Percentiles rank a stretch among this genome's conserved stretches.
phyloP scores from a whole-genome alignment of 192 early-diverging fungal genomes.

The Coemansia sp. region DNA sequence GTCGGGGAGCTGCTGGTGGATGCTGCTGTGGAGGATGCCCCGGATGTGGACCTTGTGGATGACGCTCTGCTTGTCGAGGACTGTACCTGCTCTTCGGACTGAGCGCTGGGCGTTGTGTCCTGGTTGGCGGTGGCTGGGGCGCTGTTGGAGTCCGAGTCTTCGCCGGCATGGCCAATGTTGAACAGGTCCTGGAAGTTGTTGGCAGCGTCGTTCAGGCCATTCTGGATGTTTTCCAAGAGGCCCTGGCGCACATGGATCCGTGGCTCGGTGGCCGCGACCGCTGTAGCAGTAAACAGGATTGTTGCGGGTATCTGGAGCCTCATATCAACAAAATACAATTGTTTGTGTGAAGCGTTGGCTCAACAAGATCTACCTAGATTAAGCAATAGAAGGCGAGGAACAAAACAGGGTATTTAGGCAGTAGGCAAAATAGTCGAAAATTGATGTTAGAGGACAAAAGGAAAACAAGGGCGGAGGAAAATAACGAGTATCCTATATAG shows the following conservation, averaged over 20 bases:
- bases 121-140: background rate
- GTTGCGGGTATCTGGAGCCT: too few relatives aligned
- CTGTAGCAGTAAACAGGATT: constrained; percentile 11
- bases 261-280: constrained; percentile 1
- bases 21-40: background rate
- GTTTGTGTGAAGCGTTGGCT: background rate
- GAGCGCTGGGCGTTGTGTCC: background rate
- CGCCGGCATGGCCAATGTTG: constrained; percentile 5
- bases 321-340: background rate
- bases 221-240: background rate
- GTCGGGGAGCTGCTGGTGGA: background rate
- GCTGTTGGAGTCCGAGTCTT: background rate
- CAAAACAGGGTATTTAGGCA: too few relatives aligned
- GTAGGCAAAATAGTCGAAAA: too few relatives aligned
- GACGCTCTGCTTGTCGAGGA: background rate
- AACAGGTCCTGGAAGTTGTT: constrained; percentile 1
- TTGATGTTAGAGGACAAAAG: background rate
- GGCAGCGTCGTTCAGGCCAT: background rate
- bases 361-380: too few relatives aligned
- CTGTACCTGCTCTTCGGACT: too few relatives aligned
- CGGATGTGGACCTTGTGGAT: background rate
- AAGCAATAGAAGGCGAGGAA: too few relatives aligned
- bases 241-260: constrained; percentile 5
- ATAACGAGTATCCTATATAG: too few relatives aligned
- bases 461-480: background rate